Base-by-base conservation (phyloP, 1,284 basidiomycete genomes). In the Naganishia liquefaciens region DNA sequence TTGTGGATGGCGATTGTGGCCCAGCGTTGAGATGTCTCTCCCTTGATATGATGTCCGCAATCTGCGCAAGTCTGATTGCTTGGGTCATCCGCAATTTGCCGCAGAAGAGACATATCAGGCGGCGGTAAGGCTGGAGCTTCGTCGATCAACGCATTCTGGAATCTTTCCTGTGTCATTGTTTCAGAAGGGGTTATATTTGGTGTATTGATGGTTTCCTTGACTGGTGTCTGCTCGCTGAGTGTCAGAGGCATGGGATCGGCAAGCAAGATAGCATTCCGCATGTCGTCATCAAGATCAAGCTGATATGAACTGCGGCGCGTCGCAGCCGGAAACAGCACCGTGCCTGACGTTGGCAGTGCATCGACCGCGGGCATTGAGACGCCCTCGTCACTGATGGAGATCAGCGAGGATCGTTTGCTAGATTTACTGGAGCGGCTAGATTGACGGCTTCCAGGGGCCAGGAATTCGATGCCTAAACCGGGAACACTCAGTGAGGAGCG, bases 1-100 rank as follows among this genome's bases (percentile, higher is more conserved):
- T 61, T 60, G n/a, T 28, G 76, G 72, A 70, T 67, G 74, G 76
- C 76, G 46, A 75, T 70, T 1, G 77, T 77, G 17, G 78, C 78
- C 78, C 78, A 79, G 13, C 77, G 73, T 60, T 73, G 74, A 17
- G 70, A 65, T 62, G 73, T 76, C 63, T 76, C 79, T 5, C 71
- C 69, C 15, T 72, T 75, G 2, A 68, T 47, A 4, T 52, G 58
- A 19, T 61, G 63, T 11, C 75, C 74, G 68, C 82, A 83, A 70
- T 83, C 82, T 7, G 81, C 81, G 63, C 82, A 83, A 9, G 50
- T 68, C 19, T 67, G 64, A 64, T 83, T 83, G 51, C 73, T 74
- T 0, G 75, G 72, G 52, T 70, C 39, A 33, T 74, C 73, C 23
- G 77, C 76, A 10, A 82, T 72, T 30, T 66, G 62, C 39, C 73